These are phyloP conservation scores for Saraca asoca DNA, from an alignment of 331 rosid species.

Conservation along the genomic window DNA sequence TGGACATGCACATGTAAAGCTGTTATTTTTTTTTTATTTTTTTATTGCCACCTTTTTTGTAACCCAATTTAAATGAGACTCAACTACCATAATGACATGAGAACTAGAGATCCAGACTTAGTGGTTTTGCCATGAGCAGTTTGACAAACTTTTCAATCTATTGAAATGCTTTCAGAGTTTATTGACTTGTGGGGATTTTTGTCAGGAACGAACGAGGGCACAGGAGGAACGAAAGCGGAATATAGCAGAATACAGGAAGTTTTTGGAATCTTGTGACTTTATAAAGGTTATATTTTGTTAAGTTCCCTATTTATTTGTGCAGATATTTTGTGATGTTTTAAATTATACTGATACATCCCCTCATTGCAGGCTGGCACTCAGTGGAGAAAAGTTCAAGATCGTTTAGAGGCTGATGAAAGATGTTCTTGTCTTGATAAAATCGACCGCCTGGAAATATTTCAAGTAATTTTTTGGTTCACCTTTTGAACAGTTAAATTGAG, in stretches of 20 bases:
- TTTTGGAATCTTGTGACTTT: constrained; percentile 89
- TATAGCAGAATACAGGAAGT: constrained; percentile 64
- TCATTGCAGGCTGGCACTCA: constrained; percentile 72
- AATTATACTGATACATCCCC: constrained; percentile 32
- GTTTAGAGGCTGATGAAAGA: constrained; percentile 89
- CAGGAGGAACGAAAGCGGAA: constrained; percentile 72
- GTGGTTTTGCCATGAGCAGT: constrained; percentile 4
- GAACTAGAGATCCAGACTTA: not conserved
- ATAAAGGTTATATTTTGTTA: constrained; percentile 61
- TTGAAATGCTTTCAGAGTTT: constrained; percentile 34
- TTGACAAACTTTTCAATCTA: not conserved
- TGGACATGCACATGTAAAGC: not conserved
- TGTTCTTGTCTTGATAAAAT: constrained; percentile 85
- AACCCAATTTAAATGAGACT: constrained; percentile 1
- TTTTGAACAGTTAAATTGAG: constrained; percentile 28
- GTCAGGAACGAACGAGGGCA: constrained; percentile 75
- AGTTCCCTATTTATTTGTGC: constrained; percentile 18
- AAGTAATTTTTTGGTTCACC: constrained; percentile 46
- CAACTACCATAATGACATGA: not conserved
- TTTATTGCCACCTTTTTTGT: not conserved
- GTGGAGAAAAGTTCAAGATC: constrained; percentile 96
- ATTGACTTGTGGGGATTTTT: constrained; percentile 30
- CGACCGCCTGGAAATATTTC: constrained; percentile 77
- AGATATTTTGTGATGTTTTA: constrained; percentile 29
- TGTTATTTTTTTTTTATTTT: not conserved